Conservation (phyloP, 768 basidiomycete genomes). For the Mycena kentingensis region DNA sequence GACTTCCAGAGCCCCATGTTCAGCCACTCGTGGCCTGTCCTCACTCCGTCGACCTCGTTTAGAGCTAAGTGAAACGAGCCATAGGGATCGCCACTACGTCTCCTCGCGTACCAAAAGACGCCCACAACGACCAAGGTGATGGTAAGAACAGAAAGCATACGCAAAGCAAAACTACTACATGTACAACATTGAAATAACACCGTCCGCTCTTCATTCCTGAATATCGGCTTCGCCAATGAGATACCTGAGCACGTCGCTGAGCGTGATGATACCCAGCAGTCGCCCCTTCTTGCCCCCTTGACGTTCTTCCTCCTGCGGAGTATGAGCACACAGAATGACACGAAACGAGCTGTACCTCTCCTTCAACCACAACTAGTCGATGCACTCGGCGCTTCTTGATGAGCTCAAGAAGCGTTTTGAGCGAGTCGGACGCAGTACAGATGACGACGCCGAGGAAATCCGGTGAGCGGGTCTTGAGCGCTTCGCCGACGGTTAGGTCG, state of each 20-base stretch:
- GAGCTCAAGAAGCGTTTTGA: slow-evolving; percentile 86
- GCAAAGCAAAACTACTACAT: slow-evolving; percentile 6
- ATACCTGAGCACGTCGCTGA: slow-evolving; percentile 87
- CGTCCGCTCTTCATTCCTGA: slow-evolving; percentile 33
- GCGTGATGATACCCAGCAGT: slow-evolving; percentile 81
- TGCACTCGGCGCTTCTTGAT: slow-evolving; percentile 94
- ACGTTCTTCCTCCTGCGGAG: slow-evolving; percentile 71
- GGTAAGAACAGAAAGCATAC: slow-evolving; percentile 31
- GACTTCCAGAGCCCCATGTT: slow-evolving; percentile 77
- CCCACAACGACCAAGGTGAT: slow-evolving; percentile 3
- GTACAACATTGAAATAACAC: slow-evolving; percentile 15
- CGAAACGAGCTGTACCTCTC: slow-evolving; percentile 58
- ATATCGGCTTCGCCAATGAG: slow-evolving; percentile 69
- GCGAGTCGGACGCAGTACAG: slow-evolving; percentile 89
- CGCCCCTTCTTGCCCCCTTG: slow-evolving; percentile 81
- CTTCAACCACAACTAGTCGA: slow-evolving; percentile 92
- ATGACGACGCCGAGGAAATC: slow-evolving; percentile 98
- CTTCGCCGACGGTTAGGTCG: slow-evolving; percentile 90
- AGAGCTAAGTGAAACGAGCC: slow-evolving; percentile 58
- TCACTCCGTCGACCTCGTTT: slow-evolving; percentile 45
- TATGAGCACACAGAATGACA: slow-evolving; percentile 1
- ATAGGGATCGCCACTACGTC: slow-evolving; percentile 49
- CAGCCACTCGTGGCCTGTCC: slow-evolving; percentile 53
- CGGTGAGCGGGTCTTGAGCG: slow-evolving; percentile 85
- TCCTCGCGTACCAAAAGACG: slow-evolving; percentile 9